Percentiles rank a stretch among this genome's conserved stretches.
These are phyloP conservation scores for Lolium perenne DNA, from an alignment of 176 grass and related monocot species.

Conservation along the genomic window DNA sequence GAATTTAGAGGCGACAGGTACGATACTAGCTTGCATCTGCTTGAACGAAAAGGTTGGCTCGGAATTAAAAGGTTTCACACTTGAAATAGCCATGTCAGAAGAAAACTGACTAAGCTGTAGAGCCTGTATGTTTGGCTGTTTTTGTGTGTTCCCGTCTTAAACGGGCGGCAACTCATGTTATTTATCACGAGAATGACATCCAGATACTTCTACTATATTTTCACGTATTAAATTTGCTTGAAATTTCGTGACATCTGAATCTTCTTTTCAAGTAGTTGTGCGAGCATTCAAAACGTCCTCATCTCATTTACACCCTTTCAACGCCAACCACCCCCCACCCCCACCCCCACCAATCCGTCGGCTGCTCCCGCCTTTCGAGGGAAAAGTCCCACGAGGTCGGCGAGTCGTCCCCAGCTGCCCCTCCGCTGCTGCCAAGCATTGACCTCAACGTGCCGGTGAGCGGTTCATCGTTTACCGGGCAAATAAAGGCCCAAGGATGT, in stretches of 20 bases:
- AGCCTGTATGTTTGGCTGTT: neutral
- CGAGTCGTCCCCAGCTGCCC: no score
- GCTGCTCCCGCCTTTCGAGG: no score
- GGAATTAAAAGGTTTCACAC: conserved; percentile 26
- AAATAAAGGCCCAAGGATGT: no score
- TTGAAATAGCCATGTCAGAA: neutral
- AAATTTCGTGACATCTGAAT: neutral
- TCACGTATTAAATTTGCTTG: neutral
- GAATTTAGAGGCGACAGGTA: conserved; percentile 24
- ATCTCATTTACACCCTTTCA: no score
- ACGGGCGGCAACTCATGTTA: neutral
- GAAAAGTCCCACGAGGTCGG: no score
- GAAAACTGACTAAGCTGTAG: neutral
- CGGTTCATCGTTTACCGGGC: no score
- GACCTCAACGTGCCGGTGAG: no score
- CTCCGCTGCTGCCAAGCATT: no score
- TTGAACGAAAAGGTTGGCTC: neutral
- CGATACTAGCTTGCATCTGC: neutral
- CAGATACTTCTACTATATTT: neutral
- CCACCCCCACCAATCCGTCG: no score
- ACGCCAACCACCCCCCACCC: no score
- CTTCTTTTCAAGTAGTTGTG: neutral
- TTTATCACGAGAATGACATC: neutral
- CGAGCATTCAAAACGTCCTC: no score
- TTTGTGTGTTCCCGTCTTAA: neutral